Base-by-base conservation (phyloP, 106 monocot species). In the Dioscorea alata region DNA sequence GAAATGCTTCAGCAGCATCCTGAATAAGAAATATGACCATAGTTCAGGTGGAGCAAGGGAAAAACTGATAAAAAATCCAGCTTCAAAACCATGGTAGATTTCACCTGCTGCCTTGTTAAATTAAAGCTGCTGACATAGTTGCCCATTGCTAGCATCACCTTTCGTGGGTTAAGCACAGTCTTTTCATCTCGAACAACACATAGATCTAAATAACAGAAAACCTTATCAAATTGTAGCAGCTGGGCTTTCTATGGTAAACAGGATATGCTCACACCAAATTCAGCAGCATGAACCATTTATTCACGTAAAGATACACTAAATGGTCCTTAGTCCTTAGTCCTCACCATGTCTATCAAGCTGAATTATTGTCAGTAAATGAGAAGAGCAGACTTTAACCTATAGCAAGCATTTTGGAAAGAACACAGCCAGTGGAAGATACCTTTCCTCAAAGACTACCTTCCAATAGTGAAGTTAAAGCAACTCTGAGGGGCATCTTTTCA, bases 1-100 rank as follows among this genome's bases (percentile, higher is more conserved):
- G 65, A 60, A 91, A 86, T 57, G 91, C 91, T 80, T 96, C 95
- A 51, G 95, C 76, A 74, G 95, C 88, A 84, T 96, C 91, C 95
- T 96, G 54, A 18, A 63, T 28, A 33, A 51, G 22, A 54, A 56
- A 81, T 73, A 70, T 15, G 74, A 73, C 13, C 50, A 19, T 20
- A 67, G 19, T 23, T 63, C 14, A 42, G 13, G 24, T 34, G 49
- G 48, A 20, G n/a, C 18, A 17, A 54, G 54, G 19, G 12, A 54
- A 54, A 54, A 16, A 20, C 13, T 50, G 42, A 24, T 51, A 60
- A 13, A 18, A 60, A 54, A 23, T 19, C 48, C 0, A 57, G 52
- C 12, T 59, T 14, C 20, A 28, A 53, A 68, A 63, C 5, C 32
- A 52, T 25, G 54, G 4, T 13, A 13, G 51, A 51, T 15, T 16